Percentiles rank a stretch among this genome's conserved stretches.
phyloP scores from a whole-genome alignment of 2,329 filamentous ascomycete species.

The Talaromyces funiculosus region DNA sequence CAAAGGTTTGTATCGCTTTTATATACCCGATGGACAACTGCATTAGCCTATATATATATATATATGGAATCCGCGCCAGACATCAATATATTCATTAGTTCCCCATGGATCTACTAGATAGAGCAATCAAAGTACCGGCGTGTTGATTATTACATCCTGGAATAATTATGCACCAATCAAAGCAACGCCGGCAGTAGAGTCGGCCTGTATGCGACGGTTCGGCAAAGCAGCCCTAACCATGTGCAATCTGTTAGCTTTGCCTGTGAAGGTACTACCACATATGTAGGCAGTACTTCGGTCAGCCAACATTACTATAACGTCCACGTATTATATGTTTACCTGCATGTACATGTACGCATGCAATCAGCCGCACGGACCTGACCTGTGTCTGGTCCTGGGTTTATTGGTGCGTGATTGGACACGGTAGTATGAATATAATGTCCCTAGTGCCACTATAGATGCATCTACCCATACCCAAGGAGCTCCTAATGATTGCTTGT shows the following conservation, averaged over 20 bases:
- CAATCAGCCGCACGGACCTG: neutral
- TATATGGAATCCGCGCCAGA: too few relatives aligned
- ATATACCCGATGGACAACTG: too few relatives aligned
- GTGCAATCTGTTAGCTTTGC: neutral
- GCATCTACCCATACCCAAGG: slow-evolving; percentile 1
- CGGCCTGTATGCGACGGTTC: neutral
- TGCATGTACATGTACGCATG: neutral
- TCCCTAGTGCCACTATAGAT: too few relatives aligned
- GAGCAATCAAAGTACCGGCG: neutral
- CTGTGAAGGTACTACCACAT: neutral
- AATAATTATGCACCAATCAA: neutral
- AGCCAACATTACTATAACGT: neutral
- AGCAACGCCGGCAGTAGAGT: neutral
- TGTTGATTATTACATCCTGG: neutral
- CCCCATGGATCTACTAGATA: too few relatives aligned
- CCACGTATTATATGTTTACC: neutral
- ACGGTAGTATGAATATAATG: too few relatives aligned
- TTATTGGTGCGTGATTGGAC: neutral
- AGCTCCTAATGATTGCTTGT: neutral
- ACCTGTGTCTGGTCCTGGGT: neutral
- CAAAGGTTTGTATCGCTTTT: too few relatives aligned
- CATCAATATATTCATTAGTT: too few relatives aligned
- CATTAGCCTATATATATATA: too few relatives aligned
- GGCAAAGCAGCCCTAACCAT: neutral
- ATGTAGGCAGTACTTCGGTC: neutral